Base-by-base conservation (phyloP, 352 stramenopile genomes). In the Pythium pyrilobum region DNA sequence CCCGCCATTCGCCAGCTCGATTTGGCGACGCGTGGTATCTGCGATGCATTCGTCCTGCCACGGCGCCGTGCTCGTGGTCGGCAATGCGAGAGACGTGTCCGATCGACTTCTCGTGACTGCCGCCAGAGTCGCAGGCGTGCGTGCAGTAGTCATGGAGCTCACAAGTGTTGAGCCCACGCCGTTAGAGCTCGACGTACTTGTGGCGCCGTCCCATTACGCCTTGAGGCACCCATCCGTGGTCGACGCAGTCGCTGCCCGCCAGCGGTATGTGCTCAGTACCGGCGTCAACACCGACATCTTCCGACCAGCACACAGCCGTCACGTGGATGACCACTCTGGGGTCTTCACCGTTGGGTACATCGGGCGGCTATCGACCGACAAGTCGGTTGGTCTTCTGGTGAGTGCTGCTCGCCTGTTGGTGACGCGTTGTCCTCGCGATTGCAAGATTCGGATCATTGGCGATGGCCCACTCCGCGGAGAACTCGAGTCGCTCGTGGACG, bases 181-280 rank as follows among this genome's bases (percentile, higher is more conserved):
- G 18, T 29, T 83, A 5, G 33, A 66, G 0, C 67, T 83, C 18
- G 76, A 87, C 25, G 56, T 69, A 12, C 54, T 87, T 13, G 59
- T 87, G 5, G 67, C 69, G n/a, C 76, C 73, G 1, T 87, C 76
- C 3, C 73, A 74, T 25, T 87, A 75, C 38, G 66, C 76, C 4
- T 59, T 66, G 11, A 23, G 67, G 0, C 76, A 87, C 29, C 77
- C 72, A 21, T 81, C 67, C 1, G 62, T 84, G 10, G 21, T 34
- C 10, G 53, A 21, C 12, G 67, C 49, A 23, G 59, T 80, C 8
- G 53, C 2, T 0, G 59, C 64, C 38, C 52, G 31, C 4, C 44
- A 57, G 23, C 61, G 44, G 33, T 54, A 74, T 34, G 71, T 79
- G 15, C 25, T 81, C n/a, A 71, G 47, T 18, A 79, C 73, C 6